Base-by-base conservation (phyloP, 2,329 filamentous ascomycete species). In the Talaromyces atroroseus region DNA sequence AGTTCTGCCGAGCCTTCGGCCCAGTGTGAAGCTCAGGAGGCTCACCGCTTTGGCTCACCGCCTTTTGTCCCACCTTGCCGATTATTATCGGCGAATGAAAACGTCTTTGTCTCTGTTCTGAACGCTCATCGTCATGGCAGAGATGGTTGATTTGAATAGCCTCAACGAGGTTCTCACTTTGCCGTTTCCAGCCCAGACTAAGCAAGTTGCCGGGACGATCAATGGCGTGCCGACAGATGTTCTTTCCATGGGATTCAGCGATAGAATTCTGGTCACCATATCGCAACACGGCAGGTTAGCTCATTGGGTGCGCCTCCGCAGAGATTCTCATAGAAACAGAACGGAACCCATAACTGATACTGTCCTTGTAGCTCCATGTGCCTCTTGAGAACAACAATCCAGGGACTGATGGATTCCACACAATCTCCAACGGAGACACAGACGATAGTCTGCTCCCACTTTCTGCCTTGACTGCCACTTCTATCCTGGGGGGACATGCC, bases 251-350 rank as follows among this genome's bases (percentile, higher is more conserved):
- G 83, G 80, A 64, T 97, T 97, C 73, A 81, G 86, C 8, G 94
- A 97, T 80, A 95, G 90, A 73, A 90, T 99, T 65, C 76, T 99
- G 64, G 78, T 99, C 60, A 96, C 91, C 1, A 81, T 97, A 58
- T 89, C 89, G 0, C 94, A 97, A 74, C 83, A 87, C 59, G 92
- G 92, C 6, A 83, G 87, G 58, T 76, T 97, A 48, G 88, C 89
- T 20, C 94, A 97, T 79, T 99, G 94, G 94, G 91, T 96, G 78
- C 54, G 76, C 69, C 14, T 38, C 36, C 23, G 11, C 8, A 14
- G 50, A 26, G 21, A n/a, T 16, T 23, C 11, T 23, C n/a, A n/a
- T n/a, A 29, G 21, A 49, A n/a, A 50, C 58, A 38, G 50, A 14
- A 36, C 2, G 32, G 14, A 36, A 16, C 12, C 8, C n/a, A 38